Percentiles rank a stretch among this genome's conserved stretches.
Conservation (phyloP, 164 flowering plant species). For the Annona cherimola region DNA sequence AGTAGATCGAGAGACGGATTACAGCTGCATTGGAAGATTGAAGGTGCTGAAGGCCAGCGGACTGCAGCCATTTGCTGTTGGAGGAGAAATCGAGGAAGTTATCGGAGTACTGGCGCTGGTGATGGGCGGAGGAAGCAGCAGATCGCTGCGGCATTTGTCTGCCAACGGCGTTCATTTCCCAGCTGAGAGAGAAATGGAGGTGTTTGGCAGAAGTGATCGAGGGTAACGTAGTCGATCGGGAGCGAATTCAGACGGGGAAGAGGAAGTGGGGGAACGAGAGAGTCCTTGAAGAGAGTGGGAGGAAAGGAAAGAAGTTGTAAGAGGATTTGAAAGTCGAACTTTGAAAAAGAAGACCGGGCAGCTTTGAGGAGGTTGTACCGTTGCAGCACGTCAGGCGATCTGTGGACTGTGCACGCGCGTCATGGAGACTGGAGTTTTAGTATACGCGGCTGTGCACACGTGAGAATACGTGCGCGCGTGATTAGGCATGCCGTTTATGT, state of each 20-base stretch:
- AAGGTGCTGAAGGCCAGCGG: conserved; percentile 57
- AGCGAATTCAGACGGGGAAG: too few relatives aligned
- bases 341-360: conserved; percentile 15
- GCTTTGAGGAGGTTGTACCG: not conserved
- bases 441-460: not conserved
- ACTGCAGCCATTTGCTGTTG: conserved; percentile 61
- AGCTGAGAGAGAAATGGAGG: not conserved
- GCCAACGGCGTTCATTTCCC: conserved; percentile 51
- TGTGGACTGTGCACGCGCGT: not conserved
- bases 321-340: conserved; percentile 5
- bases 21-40: conserved; percentile 39
- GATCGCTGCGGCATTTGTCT: conserved; percentile 62
- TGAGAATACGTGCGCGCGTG: too few relatives aligned
- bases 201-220: not conserved
- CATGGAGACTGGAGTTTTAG: not conserved
- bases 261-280: too few relatives aligned
- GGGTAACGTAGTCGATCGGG: too few relatives aligned
- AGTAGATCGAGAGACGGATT: conserved; percentile 5
- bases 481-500: too few relatives aligned
- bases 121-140: conserved; percentile 48
- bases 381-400: not conserved
- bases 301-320: not conserved
- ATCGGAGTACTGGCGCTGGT: conserved; percentile 81
- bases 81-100: conserved; percentile 54
- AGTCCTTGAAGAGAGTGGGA: not conserved